A percentile compares a stretch with the other conserved stretches of the same genome.
phyloP scores from a whole-genome alignment of 2,329 filamentous ascomycete genomes.

The Peltaster fructicola region DNA sequence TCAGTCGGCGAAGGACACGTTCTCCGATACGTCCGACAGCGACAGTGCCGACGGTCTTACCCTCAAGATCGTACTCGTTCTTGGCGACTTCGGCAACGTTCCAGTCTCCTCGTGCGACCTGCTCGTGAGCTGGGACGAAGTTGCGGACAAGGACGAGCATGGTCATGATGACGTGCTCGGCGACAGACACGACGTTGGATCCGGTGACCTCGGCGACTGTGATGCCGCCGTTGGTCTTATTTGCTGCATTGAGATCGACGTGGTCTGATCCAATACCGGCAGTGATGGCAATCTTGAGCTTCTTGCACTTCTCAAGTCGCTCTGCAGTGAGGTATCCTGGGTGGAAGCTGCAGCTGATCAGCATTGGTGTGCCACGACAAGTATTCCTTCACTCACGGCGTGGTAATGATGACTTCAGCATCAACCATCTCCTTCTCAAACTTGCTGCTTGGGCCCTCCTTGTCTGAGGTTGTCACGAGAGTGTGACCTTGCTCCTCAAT shows the following conservation, averaged over 20 bases:
- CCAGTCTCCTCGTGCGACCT: constrained; percentile 80
- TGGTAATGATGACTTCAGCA: constrained; percentile 97
- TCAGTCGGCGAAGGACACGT: constrained; percentile 88
- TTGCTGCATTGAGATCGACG: constrained; percentile 89
- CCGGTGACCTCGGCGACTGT: constrained; percentile 96
- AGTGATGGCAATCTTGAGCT: constrained; percentile 91
- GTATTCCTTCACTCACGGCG: constrained; percentile 45
- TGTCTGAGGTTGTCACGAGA: constrained; percentile 91
- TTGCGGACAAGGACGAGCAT: constrained; percentile 92
- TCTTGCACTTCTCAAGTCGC: constrained; percentile 94
- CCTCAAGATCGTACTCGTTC: constrained; percentile 95
- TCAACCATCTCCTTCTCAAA: constrained; percentile 95
- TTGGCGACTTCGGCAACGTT: constrained; percentile 90
- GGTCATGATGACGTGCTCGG: constrained; percentile 98
- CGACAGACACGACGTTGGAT: constrained; percentile 95
- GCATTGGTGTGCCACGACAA: neutral
- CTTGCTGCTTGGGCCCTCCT: constrained; percentile 80
- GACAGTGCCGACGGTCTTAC: constrained; percentile 94
- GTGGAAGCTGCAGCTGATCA: constrained; percentile 90
- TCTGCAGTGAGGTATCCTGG: constrained; percentile 94
- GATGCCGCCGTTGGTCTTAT: constrained; percentile 94
- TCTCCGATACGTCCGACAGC: constrained; percentile 95
- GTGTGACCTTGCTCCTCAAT: constrained; percentile 94
- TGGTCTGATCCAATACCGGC: constrained; percentile 98
- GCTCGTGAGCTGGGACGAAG: constrained; percentile 94